These are phyloP conservation scores for Macrocybe sp. DNA, from an alignment of 1,284 basidiomycete genomes.

Conservation along the genomic window DNA sequence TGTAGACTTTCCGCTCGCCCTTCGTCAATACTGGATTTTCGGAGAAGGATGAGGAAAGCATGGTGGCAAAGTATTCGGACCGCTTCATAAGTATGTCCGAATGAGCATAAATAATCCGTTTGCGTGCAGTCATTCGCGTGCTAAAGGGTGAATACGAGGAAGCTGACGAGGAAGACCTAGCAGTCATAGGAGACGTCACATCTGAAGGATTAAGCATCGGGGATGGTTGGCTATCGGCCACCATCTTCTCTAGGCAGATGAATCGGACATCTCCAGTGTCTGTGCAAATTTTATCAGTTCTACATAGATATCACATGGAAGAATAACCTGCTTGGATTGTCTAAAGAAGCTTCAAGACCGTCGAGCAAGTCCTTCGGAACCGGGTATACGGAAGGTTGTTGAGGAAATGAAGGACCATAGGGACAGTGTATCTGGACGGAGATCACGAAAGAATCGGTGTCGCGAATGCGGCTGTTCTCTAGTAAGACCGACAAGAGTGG, in stretches of 20 bases:
- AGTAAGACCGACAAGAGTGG: slow-evolving; percentile 60
- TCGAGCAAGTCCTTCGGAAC: slow-evolving; percentile 59
- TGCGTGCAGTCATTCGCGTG: slow-evolving; percentile 47
- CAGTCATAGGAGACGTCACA: slow-evolving; percentile 18
- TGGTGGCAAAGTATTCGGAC: slow-evolving; percentile 79
- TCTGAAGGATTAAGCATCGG: slow-evolving; percentile 17
- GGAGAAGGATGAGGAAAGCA: slow-evolving; percentile 69
- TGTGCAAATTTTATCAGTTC: slow-evolving; percentile 13
- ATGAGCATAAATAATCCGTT: slow-evolving; percentile 77
- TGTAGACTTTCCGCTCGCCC: slow-evolving; percentile 56
- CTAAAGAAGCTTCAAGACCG: slow-evolving; percentile 56
- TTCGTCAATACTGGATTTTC: slow-evolving; percentile 41
- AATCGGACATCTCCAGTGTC: slow-evolving; percentile 54
- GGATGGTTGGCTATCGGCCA: slow-evolving; percentile 28
- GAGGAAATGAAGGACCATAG: slow-evolving; percentile 57
- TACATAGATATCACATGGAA: not conserved
- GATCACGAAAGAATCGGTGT: slow-evolving; percentile 63
- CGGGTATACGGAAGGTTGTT: slow-evolving; percentile 61
- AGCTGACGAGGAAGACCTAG: slow-evolving; percentile 27
- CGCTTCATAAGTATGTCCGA: slow-evolving; percentile 68
- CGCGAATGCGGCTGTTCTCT: slow-evolving; percentile 50
- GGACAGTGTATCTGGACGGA: slow-evolving; percentile 70
- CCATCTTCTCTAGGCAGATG: slow-evolving; percentile 61
- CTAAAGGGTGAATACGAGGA: slow-evolving; percentile 40
- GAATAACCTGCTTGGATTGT: slow-evolving; percentile 54